Evolutionary conservation across 805 yeast genomes (phyloP).

Genomic region (Pichia thaimueangensis): DNA sequence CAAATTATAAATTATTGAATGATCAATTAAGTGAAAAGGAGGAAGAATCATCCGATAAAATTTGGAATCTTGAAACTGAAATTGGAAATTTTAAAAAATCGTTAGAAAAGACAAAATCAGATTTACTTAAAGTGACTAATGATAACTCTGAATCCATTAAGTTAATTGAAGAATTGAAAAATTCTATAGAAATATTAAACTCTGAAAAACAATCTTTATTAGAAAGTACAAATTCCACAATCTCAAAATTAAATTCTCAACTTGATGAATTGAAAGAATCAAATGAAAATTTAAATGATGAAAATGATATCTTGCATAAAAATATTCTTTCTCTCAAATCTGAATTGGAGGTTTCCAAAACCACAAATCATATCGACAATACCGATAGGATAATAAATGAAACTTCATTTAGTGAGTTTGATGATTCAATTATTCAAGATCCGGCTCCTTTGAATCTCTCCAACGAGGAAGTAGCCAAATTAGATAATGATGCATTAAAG

Average conservation of each 20-base stretch:
- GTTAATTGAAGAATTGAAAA: constrained; percentile 31
- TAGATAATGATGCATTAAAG: constrained; percentile 61
- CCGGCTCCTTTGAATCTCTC: constrained; percentile 36
- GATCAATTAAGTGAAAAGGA: constrained; percentile 35
- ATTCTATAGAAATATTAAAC: constrained; percentile 43
- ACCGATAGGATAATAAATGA: constrained; percentile 18
- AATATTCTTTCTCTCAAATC: constrained; percentile 27
- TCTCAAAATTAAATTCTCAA: constrained; percentile 35
- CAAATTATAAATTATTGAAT: constrained; percentile 30
- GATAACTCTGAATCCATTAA: constrained; percentile 25
- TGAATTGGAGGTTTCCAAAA: constrained; percentile 18
- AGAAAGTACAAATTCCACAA: constrained; percentile 33
- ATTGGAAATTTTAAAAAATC: constrained; percentile 36
- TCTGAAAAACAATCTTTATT: constrained; percentile 35
- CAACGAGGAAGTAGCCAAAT: constrained; percentile 31
- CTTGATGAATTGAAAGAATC: constrained; percentile 42
- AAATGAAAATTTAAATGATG: constrained; percentile 59
- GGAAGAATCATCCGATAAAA: constrained; percentile 48
- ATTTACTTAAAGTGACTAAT: constrained; percentile 30
- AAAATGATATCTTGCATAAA: constrained; percentile 51
- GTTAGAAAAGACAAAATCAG: constrained; percentile 33
- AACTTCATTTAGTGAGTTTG: constrained; percentile 30
- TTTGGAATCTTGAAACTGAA: constrained; percentile 64
- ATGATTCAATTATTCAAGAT: constrained; percentile 26
- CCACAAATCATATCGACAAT: constrained; percentile 9